Conservation (phyloP, 2,329 filamentous ascomycete species). For the Conoideocrella luteorostrata region DNA sequence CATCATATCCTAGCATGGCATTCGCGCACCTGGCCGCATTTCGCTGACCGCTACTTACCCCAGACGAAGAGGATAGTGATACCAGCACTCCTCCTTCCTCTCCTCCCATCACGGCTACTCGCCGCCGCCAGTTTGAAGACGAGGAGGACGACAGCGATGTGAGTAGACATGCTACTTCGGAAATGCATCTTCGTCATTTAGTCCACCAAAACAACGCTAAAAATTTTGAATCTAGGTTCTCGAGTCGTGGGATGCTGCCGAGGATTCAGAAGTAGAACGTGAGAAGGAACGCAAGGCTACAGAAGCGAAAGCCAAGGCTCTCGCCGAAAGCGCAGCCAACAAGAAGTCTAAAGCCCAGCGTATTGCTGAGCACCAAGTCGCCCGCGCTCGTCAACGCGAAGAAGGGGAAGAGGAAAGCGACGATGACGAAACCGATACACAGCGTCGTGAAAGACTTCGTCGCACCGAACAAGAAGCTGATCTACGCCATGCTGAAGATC, state of each 20-base stretch:
- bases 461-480: slow-evolving; percentile 82
- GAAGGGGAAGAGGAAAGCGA: slow-evolving; percentile 51
- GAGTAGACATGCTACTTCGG: slow-evolving; percentile 24
- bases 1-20: slow-evolving; percentile 3
- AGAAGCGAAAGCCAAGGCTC: slow-evolving; percentile 82
- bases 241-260: slow-evolving; percentile 93
- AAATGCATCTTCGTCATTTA: neutral
- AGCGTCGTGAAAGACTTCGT: slow-evolving; percentile 67
- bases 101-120: slow-evolving; percentile 30
- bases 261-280: slow-evolving; percentile 93
- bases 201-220: slow-evolving; percentile 1
- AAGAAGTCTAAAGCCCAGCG: slow-evolving; percentile 88
- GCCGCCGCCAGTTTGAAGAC: slow-evolving; percentile 71
- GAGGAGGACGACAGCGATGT: slow-evolving; percentile 84
- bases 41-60: slow-evolving; percentile 15
- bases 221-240: slow-evolving; percentile 56
- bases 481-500: slow-evolving; percentile 80
- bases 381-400: slow-evolving; percentile 46
- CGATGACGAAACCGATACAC: slow-evolving; percentile 68
- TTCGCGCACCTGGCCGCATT: slow-evolving; percentile 7
- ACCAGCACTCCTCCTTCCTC: slow-evolving; percentile 29
- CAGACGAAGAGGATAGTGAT: slow-evolving; percentile 36
- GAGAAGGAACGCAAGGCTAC: slow-evolving; percentile 87
- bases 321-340: slow-evolving; percentile 77
- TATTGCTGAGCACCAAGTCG: slow-evolving; percentile 69